These are phyloP conservation scores for Fomitopsis pinicola DNA, from an alignment of 1,284 basidiomycete species.

Conservation along the genomic window DNA sequence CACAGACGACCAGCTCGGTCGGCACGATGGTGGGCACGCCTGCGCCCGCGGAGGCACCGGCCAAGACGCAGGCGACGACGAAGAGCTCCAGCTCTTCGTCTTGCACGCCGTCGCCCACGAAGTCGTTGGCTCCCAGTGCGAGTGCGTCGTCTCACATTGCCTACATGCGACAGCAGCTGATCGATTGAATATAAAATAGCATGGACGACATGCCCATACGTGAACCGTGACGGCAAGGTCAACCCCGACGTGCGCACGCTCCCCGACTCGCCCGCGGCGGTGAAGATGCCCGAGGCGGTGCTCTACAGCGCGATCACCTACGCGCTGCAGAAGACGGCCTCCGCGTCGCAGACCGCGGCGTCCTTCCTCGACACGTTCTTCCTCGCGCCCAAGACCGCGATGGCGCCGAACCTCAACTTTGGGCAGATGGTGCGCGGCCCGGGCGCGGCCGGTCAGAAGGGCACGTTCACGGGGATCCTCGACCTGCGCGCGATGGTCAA, in stretches of 20 bases:
- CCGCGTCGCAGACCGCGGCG: slow-evolving; percentile 37
- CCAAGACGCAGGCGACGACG: slow-evolving; percentile 18
- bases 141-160: slow-evolving; percentile 10
- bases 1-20: slow-evolving; percentile 9
- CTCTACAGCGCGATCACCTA: slow-evolving; percentile 60
- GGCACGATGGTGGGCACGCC: slow-evolving; percentile 20
- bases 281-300: slow-evolving; percentile 53
- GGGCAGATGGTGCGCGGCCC: slow-evolving; percentile 66
- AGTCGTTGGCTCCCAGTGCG: slow-evolving; percentile 30
- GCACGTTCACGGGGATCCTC: slow-evolving; percentile 59
- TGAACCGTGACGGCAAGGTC: slow-evolving; percentile 55
- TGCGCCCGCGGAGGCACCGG: slow-evolving; percentile 26
- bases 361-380: slow-evolving; percentile 56
- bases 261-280: slow-evolving; percentile 50
- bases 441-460: slow-evolving; percentile 39
- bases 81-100: slow-evolving; percentile 14
- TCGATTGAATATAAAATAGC: slow-evolving; percentile 28
- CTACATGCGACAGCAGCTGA: neutral
- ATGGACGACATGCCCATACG: slow-evolving; percentile 63
- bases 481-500: slow-evolving; percentile 62
- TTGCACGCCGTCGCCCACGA: slow-evolving; percentile 36
- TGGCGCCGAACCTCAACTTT: slow-evolving; percentile 69
- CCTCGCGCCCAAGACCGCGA: slow-evolving; percentile 48
- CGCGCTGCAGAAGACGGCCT: slow-evolving; percentile 37
- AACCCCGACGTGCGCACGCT: slow-evolving; percentile 62